Evolutionary conservation across 371 early-diverging fungal genomes (phyloP).

Genomic region (Phascolomyces articulosus): DNA sequence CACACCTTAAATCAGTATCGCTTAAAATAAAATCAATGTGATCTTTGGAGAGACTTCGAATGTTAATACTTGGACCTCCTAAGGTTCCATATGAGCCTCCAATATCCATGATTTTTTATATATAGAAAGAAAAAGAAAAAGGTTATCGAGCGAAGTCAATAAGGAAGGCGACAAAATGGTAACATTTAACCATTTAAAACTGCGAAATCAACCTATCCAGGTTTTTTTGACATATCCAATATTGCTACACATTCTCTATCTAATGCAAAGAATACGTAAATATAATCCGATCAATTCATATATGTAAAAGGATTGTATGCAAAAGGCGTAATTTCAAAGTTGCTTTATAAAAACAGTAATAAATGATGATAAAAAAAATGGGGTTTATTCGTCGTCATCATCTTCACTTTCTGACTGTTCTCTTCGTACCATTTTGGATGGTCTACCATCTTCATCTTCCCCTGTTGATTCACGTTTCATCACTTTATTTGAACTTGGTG

Average conservation of each 20-base stretch:
- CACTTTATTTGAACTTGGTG: not conserved
- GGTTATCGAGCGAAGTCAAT: too few relatives aligned
- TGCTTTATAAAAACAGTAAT: too few relatives aligned
- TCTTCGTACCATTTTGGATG: conserved; percentile 27
- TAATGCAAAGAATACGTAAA: too few relatives aligned
- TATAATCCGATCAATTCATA: too few relatives aligned
- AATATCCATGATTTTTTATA: conserved; percentile 3
- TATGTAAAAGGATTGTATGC: too few relatives aligned
- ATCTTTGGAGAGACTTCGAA: conserved; percentile 71
- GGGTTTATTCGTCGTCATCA: conserved; percentile 24
- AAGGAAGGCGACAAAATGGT: too few relatives aligned
- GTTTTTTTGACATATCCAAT: too few relatives aligned
- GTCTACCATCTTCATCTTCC: conserved; percentile 23
- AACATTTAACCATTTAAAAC: too few relatives aligned
- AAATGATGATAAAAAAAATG: too few relatives aligned
- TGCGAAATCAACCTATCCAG: not conserved
- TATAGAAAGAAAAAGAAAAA: too few relatives aligned
- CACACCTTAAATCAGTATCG: conserved; percentile 77
- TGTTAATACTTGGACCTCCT: conserved; percentile 73
- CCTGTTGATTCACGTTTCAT: conserved; percentile 24
- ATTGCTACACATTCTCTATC: too few relatives aligned
- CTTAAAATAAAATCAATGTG: conserved; percentile 75
- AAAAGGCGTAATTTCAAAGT: too few relatives aligned
- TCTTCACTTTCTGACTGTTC: conserved; percentile 23
- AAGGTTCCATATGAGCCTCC: conserved; percentile 34